A percentile compares a stretch with the other conserved stretches of the same genome.
phyloP scores from a whole-genome alignment of 1,284 basidiomycete genomes.

The Pyrrhoderma lamaoense region DNA sequence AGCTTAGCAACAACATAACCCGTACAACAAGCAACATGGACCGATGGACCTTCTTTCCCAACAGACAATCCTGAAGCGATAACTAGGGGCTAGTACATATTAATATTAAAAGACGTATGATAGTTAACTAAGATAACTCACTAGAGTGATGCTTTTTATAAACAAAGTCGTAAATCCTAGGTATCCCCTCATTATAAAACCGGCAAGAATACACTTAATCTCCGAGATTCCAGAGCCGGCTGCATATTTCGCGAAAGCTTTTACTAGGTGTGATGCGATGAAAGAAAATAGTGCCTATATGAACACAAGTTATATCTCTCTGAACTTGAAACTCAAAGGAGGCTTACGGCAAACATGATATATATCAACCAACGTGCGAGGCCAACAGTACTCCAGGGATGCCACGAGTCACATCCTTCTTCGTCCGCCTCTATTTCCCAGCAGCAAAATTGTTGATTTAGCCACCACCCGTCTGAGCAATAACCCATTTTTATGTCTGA shows the following conservation, averaged over 20 bases:
- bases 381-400: constrained; percentile 78
- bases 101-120: constrained; percentile 12
- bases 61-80: constrained; percentile 97
- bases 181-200: constrained; percentile 96
- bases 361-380: constrained; percentile 81
- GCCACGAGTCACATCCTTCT: constrained; percentile 88
- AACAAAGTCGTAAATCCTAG: constrained; percentile 84
- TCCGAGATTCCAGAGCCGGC: constrained; percentile 98
- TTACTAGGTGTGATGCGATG: constrained; percentile 83
- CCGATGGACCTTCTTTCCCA: constrained; percentile 97
- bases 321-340: constrained; percentile 7
- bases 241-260: constrained; percentile 86
- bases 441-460: constrained; percentile 97
- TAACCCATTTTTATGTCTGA: constrained; percentile 97
- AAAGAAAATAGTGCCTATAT: constrained; percentile 71
- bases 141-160: constrained; percentile 88
- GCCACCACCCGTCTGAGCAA: constrained; percentile 96
- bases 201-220: constrained; percentile 97
- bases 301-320: constrained; percentile 8
- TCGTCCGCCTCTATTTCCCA: constrained; percentile 87
- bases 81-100: constrained; percentile 71
- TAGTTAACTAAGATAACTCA: constrained; percentile 33
- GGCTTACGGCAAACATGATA: constrained; percentile 77
- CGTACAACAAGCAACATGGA: constrained; percentile 94
- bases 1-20: constrained; percentile 81